These are phyloP conservation scores for Telfairia occidentalis DNA, from an alignment of 331 rosid species.

Conservation along the genomic window DNA sequence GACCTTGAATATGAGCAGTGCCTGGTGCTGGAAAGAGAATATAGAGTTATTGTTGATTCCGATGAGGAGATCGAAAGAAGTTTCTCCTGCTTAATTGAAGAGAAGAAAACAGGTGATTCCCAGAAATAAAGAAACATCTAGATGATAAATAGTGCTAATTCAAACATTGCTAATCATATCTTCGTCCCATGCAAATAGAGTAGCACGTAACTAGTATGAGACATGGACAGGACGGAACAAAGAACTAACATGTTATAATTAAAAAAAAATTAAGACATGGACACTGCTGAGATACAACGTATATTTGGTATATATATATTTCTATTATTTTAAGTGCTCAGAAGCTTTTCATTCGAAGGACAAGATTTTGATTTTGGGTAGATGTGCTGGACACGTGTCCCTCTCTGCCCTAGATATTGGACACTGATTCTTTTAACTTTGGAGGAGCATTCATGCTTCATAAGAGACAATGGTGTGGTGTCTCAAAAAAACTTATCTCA, in stretches of 20 bases:
- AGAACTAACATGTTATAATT: not conserved
- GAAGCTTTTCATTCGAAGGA: not conserved
- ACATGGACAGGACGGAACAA: not conserved
- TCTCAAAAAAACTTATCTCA: not conserved
- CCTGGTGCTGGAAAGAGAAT: conserved; percentile 39
- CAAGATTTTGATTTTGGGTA: not conserved
- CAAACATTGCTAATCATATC: conserved; percentile 9
- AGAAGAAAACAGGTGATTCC: conserved; percentile 45
- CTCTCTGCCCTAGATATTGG: not conserved
- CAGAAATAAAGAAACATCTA: not conserved
- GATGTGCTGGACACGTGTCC: not conserved
- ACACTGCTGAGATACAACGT: not conserved
- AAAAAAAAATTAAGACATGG: not conserved
- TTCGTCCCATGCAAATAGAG: not conserved
- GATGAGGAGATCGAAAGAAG: conserved; percentile 67
- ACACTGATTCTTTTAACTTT: not conserved
- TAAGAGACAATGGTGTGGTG: not conserved
- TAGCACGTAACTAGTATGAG: not conserved
- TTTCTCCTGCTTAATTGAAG: conserved; percentile 56
- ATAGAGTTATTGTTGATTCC: conserved; percentile 55
- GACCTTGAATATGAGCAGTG: conserved; percentile 20
- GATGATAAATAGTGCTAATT: not conserved
- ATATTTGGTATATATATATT: not conserved
- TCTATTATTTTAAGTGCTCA: not conserved
- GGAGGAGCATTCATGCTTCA: not conserved